Conservation (phyloP, 257 asterid species). For the Solanum sitiens region DNA sequence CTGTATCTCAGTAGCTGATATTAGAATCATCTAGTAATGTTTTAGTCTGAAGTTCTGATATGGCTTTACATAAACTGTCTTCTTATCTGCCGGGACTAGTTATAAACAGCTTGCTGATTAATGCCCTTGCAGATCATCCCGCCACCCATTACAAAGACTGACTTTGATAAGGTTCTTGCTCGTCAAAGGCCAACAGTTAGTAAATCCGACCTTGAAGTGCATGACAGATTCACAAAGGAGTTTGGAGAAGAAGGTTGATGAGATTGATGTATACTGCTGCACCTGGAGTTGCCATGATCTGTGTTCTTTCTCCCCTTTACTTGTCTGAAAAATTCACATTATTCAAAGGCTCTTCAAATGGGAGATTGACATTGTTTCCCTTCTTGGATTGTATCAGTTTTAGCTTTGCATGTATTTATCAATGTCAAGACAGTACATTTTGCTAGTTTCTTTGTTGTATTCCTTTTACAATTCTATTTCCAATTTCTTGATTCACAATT, state of each 20-base stretch:
- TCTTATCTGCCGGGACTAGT: not conserved
- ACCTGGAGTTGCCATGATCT: conserved; percentile 8
- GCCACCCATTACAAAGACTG: conserved; percentile 78
- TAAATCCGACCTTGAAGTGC: conserved; percentile 87
- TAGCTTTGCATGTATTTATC: not conserved
- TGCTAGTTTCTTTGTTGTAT: not conserved
- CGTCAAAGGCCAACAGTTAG: conserved; percentile 94
- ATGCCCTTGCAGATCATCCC: conserved; percentile 58
- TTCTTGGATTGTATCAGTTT: not conserved
- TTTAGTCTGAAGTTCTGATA: not conserved
- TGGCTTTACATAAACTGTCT: not conserved
- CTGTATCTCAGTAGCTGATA: not conserved
- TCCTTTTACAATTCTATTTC: not conserved
- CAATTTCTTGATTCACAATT: not conserved
- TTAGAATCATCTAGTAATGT: not conserved
- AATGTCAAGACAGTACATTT: not conserved
- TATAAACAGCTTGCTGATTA: not conserved
- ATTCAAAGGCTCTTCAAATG: conserved; percentile 2
- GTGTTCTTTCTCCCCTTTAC: not conserved
- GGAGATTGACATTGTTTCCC: not conserved
- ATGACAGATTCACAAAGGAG: conserved; percentile 85
- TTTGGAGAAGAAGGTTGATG: conserved; percentile 94
- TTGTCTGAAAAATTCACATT: not conserved
- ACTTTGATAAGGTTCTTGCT: conserved; percentile 88
- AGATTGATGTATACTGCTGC: conserved; percentile 29